Evolutionary conservation across 192 early-diverging fungal species (phyloP).

Genomic region (Backusella morwellensis): DNA sequence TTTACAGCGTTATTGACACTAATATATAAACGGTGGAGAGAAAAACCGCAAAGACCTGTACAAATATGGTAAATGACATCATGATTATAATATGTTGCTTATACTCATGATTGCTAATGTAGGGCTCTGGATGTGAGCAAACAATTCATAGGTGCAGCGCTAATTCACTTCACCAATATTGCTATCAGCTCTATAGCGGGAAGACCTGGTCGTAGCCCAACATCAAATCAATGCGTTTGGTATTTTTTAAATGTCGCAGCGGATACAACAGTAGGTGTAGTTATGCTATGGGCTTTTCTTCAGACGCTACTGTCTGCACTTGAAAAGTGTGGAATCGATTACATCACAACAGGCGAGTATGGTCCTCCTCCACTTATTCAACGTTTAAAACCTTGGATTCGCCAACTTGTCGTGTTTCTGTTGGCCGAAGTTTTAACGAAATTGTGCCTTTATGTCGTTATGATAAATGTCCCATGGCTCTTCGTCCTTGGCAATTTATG

Average conservation of each 20-base stretch:
- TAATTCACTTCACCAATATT: conserved; percentile 70
- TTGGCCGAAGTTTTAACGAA: conserved; percentile 68
- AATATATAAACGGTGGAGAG: conserved; percentile 67
- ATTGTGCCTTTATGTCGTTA: conserved; percentile 55
- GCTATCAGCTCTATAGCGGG: conserved; percentile 65
- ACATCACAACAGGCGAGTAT: conserved; percentile 65
- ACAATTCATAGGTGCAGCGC: conserved; percentile 62
- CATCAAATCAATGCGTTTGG: conserved; percentile 74
- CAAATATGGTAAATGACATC: conserved; percentile 52
- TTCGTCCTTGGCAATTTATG: conserved; percentile 61
- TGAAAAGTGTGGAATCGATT: conserved; percentile 33
- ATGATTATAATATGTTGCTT: not conserved
- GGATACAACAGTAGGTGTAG: conserved; percentile 77
- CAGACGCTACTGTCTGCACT: conserved; percentile 43
- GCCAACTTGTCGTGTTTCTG: conserved; percentile 65
- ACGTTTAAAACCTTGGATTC: conserved; percentile 53
- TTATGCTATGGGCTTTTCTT: conserved; percentile 63
- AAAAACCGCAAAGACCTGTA: conserved; percentile 62
- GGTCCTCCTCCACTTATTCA: conserved; percentile 58
- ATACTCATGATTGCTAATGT: conserved; percentile 3
- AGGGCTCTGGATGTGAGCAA: conserved; percentile 75
- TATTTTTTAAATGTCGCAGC: conserved; percentile 67
- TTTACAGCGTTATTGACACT: conserved; percentile 68
- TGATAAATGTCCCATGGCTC: conserved; percentile 59
- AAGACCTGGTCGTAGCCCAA: conserved; percentile 37